Conservation (phyloP, 805 yeast species). For the Yarrowia phangngaensis region DNA sequence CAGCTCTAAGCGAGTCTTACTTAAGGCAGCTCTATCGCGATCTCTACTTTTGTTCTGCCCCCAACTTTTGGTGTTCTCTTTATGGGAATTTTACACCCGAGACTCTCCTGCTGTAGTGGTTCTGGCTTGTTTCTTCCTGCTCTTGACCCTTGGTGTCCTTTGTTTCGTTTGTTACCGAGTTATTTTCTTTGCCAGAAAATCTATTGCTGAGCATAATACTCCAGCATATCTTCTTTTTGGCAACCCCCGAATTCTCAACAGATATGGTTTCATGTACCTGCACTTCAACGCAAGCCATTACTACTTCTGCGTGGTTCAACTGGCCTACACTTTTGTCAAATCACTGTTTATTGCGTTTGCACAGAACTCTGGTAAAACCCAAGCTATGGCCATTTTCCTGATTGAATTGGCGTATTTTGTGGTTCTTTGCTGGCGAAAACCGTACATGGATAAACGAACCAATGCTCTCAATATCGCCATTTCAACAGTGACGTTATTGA, state of each 20-base stretch:
- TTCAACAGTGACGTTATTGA: conserved; percentile 71
- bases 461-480: conserved; percentile 86
- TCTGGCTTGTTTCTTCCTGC: conserved; percentile 65
- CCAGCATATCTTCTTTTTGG: conserved; percentile 92
- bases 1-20: conserved; percentile 41
- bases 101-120: conserved; percentile 90
- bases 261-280: conserved; percentile 87
- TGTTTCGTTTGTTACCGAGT: conserved; percentile 66
- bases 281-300: conserved; percentile 84
- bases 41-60: conserved; percentile 82
- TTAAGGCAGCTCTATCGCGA: conserved; percentile 76
- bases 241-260: conserved; percentile 70
- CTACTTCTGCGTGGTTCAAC: conserved; percentile 76
- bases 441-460: conserved; percentile 92
- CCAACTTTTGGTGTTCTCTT: conserved; percentile 71
- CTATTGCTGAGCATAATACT: conserved; percentile 68
- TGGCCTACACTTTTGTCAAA: conserved; percentile 43
- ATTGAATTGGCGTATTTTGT: conserved; percentile 70
- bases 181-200: conserved; percentile 43
- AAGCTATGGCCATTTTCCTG: conserved; percentile 70
- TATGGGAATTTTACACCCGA: conserved; percentile 78
- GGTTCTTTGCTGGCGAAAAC: conserved; percentile 65
- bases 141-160: conserved; percentile 58
- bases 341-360: conserved; percentile 65
- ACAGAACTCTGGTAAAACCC: conserved; percentile 76